Conservation (phyloP, 306 rosid genomes). For the Calophaca sinica region DNA sequence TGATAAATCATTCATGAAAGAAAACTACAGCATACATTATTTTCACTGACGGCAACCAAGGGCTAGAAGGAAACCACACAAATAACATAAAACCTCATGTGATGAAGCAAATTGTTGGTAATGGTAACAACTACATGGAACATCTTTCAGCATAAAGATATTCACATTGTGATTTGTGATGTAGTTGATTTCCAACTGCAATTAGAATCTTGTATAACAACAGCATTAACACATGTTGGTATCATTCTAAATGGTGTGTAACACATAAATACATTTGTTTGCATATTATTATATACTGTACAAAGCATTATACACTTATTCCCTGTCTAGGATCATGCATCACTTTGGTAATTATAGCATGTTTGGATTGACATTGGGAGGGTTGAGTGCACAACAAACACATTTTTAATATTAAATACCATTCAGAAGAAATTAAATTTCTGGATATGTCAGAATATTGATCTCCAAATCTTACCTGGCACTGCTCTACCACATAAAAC, state of each 20-base stretch:
- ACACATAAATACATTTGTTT: constrained; percentile 3
- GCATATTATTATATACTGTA: background rate
- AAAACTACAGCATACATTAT: constrained; percentile 5
- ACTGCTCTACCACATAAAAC: constrained; percentile 75
- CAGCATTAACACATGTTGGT: background rate
- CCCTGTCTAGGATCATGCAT: no score
- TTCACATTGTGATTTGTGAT: no score
- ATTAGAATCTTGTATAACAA: constrained; percentile 11
- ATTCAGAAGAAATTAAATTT: background rate
- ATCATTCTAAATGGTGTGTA: background rate
- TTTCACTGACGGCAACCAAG: constrained; percentile 1
- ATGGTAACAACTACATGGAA: no score
- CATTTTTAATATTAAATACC: no score
- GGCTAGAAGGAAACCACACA: constrained; percentile 14
- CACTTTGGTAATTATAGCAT: no score
- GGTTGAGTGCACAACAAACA: no score
- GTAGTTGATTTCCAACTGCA: background rate
- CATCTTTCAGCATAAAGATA: no score
- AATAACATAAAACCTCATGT: background rate
- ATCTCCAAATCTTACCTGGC: constrained; percentile 57
- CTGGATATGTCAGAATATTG: no score
- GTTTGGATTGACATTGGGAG: no score
- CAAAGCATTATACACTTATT: no score
- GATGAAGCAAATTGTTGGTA: constrained; percentile 1
- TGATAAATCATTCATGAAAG: background rate